These are phyloP conservation scores for Coccinonectria pachysandricola DNA, from an alignment of 2,329 filamentous ascomycete genomes.

Conservation along the genomic window DNA sequence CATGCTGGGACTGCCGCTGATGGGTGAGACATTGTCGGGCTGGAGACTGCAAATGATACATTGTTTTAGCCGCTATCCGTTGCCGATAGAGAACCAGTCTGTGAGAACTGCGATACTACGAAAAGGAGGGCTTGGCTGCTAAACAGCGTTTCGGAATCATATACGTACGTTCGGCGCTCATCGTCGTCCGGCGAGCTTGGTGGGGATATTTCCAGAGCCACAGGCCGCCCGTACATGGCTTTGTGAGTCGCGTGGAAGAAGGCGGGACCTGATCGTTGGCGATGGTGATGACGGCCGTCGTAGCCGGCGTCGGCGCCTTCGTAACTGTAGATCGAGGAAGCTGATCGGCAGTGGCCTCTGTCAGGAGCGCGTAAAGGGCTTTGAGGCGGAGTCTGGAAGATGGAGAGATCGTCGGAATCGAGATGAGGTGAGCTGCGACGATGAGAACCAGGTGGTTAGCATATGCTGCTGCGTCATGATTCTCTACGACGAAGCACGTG, in stretches of 20 bases:
- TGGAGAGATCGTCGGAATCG: slow-evolving; percentile 17
- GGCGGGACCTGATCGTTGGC: slow-evolving; percentile 3
- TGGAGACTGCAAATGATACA: slow-evolving; percentile 17
- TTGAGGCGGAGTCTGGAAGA: slow-evolving; percentile 25
- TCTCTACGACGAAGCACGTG: no score
- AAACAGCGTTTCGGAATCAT: no score
- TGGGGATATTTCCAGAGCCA: slow-evolving; percentile 43
- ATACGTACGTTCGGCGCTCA: no score
- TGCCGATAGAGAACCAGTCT: no score
- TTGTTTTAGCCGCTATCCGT: slow-evolving; percentile 14
- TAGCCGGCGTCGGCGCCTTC: slow-evolving; percentile 10
- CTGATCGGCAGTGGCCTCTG: slow-evolving; percentile 30
- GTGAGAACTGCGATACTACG: no score
- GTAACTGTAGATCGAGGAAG: slow-evolving; percentile 50
- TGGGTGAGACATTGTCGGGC: slow-evolving; percentile 38
- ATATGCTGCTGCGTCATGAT: slow-evolving; percentile 5
- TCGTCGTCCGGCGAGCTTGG: slow-evolving; percentile 52
- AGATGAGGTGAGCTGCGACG: slow-evolving; percentile 14
- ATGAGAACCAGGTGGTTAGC: slow-evolving; percentile 10
- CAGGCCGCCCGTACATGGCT: slow-evolving; percentile 17
- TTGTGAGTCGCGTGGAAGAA: slow-evolving; percentile 29
- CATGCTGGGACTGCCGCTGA: slow-evolving; percentile 34
- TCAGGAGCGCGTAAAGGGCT: slow-evolving; percentile 25
- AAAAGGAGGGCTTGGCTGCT: no score
- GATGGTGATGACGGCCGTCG: slow-evolving; percentile 1